phyloP scores from a whole-genome alignment of 495 filamentous ascomycete species.

The Parachaetomium inaequale region DNA sequence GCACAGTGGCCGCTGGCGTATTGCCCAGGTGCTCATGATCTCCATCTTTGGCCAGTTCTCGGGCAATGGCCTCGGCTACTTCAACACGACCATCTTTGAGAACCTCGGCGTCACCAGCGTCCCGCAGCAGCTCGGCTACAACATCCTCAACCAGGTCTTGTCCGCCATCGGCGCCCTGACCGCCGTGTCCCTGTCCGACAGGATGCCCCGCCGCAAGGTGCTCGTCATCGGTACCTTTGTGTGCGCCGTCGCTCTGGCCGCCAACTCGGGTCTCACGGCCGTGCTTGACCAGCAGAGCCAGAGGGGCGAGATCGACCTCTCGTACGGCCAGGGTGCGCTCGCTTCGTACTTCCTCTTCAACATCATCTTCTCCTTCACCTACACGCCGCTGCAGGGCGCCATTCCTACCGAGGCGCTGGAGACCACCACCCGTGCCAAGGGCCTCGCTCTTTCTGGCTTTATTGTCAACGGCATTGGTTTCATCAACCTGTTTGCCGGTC shows the following conservation, averaged over 20 bases:
- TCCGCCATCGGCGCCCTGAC: constrained; percentile 45
- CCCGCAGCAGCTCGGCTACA: constrained; percentile 42
- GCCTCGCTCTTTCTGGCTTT: constrained; percentile 45
- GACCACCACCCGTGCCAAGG: constrained; percentile 50
- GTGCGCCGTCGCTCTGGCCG: constrained; percentile 49
- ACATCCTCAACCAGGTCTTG: constrained; percentile 44
- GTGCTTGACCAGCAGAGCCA: constrained; percentile 36
- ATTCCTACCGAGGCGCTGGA: constrained; percentile 56
- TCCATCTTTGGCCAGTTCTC: constrained; percentile 54
- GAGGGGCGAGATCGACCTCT: constrained; percentile 11
- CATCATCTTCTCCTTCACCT: constrained; percentile 57
- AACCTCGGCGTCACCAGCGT: constrained; percentile 33
- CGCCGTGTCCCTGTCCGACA: constrained; percentile 41
- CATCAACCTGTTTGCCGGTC: constrained; percentile 52
- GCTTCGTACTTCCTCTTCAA: constrained; percentile 57
- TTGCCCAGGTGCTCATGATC: constrained; percentile 48
- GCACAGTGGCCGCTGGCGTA: constrained; percentile 48
- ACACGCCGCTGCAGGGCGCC: constrained; percentile 57
- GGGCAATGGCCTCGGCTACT: constrained; percentile 46
- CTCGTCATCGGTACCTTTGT: constrained; percentile 42
- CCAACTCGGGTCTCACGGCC: constrained; percentile 46
- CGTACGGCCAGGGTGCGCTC: constrained; percentile 42
- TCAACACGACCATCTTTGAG: constrained; percentile 38
- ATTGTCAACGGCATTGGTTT: constrained; percentile 44
- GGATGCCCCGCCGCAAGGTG: constrained; percentile 46